Conservation (phyloP, 306 rosid genomes). For the Gastrolobium villosum region DNA sequence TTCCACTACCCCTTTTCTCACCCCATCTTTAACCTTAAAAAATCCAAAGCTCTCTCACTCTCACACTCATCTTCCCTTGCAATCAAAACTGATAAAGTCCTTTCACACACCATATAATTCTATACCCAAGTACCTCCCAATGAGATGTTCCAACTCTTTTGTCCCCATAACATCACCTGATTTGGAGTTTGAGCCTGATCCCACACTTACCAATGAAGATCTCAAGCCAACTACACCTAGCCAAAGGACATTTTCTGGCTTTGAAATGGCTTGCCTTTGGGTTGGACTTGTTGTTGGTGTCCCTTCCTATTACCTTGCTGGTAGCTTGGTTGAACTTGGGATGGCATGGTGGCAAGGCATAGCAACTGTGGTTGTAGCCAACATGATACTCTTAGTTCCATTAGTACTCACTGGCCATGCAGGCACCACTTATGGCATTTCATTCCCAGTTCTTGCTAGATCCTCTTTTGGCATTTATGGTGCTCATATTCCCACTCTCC, state of each 20-base stretch:
- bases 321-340: conserved; percentile 89
- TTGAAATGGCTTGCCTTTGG: conserved; percentile 85
- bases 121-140: neutral
- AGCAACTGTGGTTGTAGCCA: conserved; percentile 79
- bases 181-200: conserved; percentile 52
- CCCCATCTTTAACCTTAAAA: conserved; percentile 1
- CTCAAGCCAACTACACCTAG: conserved; percentile 72
- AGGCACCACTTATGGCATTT: conserved; percentile 82
- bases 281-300: conserved; percentile 91
- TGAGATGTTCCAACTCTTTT: conserved; percentile 47
- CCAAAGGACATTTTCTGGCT: conserved; percentile 72
- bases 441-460: conserved; percentile 87
- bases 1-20: conserved; percentile 32
- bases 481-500: conserved; percentile 84
- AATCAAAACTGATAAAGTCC: conserved; percentile 16
- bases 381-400: conserved; percentile 64
- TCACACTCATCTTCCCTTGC: conserved; percentile 8
- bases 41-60: conserved; percentile 37
- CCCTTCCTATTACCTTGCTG: conserved; percentile 90
- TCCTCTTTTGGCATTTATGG: conserved; percentile 89
- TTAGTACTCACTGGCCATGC: conserved; percentile 82
- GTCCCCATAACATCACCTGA: conserved; percentile 27
- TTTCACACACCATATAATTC: neutral
- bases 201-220: conserved; percentile 72
- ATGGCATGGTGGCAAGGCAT: conserved; percentile 99